phyloP scores from a whole-genome alignment of 768 basidiomycete genomes.

The Auriscalpium orientale region DNA sequence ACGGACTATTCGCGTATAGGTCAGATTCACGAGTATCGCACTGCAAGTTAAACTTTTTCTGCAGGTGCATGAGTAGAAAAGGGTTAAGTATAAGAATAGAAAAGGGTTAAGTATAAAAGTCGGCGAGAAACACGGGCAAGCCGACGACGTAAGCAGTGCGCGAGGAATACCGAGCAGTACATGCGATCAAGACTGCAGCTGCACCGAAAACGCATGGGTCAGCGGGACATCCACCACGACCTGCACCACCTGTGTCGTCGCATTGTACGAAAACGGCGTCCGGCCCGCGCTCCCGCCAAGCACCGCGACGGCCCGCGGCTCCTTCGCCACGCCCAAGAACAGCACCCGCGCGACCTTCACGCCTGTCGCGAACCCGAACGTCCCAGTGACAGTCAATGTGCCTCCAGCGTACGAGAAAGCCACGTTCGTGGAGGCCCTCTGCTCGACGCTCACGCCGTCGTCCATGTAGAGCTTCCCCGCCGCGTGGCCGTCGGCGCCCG shows the following conservation, averaged over 20 bases:
- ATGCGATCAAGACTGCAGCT: neutral
- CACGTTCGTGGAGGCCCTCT: constrained; percentile 21
- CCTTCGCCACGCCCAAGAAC: constrained; percentile 22
- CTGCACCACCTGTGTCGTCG: constrained; percentile 33
- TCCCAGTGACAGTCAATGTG: constrained; percentile 23
- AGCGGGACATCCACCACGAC: constrained; percentile 35
- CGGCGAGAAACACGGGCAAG: no score
- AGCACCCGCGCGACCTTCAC: constrained; percentile 29
- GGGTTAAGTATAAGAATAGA: no score
- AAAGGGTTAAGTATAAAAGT: no score
- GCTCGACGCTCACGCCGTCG: constrained; percentile 47
- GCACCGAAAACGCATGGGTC: constrained; percentile 22
- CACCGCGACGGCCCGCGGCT: constrained; percentile 17
- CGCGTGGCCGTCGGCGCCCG: constrained; percentile 41
- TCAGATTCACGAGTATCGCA: no score
- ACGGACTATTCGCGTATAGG: no score
- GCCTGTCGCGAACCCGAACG: constrained; percentile 21
- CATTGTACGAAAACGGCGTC: constrained; percentile 28
- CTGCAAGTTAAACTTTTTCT: no score
- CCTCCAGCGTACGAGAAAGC: constrained; percentile 20
- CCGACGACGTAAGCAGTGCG: neutral
- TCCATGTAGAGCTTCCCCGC: constrained; percentile 52
- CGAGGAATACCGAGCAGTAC: neutral
- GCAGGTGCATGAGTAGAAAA: no score
- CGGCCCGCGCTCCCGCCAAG: constrained; percentile 14